Conservation (phyloP, 202 grass and related monocot species). For the Eragrostis tef region DNA sequence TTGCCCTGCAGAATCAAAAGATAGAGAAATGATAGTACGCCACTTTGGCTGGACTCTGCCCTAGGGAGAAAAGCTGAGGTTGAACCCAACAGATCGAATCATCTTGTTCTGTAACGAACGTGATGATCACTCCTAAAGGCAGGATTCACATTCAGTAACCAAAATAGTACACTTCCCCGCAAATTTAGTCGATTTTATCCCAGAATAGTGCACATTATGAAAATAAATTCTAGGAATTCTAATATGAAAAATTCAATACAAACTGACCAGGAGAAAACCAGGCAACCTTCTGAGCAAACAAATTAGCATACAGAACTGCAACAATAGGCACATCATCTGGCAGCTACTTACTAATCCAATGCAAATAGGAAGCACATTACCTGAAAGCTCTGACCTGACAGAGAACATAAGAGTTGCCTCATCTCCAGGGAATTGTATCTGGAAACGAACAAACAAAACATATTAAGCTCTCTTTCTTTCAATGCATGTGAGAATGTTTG, state of each 20-base stretch:
- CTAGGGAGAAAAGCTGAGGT: conserved; percentile 16
- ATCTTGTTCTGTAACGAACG: conserved; percentile 2
- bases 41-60: conserved; percentile 13
- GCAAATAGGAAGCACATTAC: conserved; percentile 32
- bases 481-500: background rate
- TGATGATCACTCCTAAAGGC: conserved; percentile 18
- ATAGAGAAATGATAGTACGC: conserved; percentile 35
- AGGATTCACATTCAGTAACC: conserved; percentile 23
- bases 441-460: conserved; percentile 1
- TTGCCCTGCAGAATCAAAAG: conserved; percentile 32
- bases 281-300: background rate
- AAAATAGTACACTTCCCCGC: background rate
- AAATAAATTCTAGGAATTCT: background rate
- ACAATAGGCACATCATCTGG: conserved; percentile 30
- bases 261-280: background rate
- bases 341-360: background rate
- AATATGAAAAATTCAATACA: conserved; percentile 27
- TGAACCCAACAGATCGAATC: conserved; percentile 31
- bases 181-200: background rate
- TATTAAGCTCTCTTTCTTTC: conserved; percentile 11
- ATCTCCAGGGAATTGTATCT: conserved; percentile 8
- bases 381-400: background rate
- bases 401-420: conserved; percentile 13
- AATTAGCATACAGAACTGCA: conserved; percentile 6
- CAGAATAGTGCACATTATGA: no score